Evolutionary conservation across 257 asterid species (phyloP), one percentile per base, ranked within the genome.

Genomic region (Vinca minor): DNA sequence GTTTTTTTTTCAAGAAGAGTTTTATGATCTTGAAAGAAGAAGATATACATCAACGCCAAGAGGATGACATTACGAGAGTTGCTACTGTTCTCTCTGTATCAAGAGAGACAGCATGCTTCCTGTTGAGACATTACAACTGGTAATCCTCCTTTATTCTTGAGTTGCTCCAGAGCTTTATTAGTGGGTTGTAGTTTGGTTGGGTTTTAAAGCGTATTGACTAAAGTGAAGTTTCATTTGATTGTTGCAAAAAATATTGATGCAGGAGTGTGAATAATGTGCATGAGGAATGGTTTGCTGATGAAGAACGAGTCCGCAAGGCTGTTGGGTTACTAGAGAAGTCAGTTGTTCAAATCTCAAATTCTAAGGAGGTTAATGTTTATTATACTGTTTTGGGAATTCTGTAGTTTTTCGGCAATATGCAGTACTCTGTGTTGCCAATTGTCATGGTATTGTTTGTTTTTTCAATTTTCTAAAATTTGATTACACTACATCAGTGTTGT

Each of bases 191-290:
- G 29, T 25, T 38, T 65, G 54, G 38, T 39, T 53, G 25, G 44
- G 45, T 17, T 32, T 38, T n/a, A 34, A 20, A 5, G 7, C 49
- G 31, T 31, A 12, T 15, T 36, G 1, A 21, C 17, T 48, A 26
- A 20, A 1, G 3, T 3, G 7, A 34, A n/a, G 18, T 47, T 11
- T 32, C 2, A 14, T 8, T 29, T 8, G 29, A 59, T 34, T 64
- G 25, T 35, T 48, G 20, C 29, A 15, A 49, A 57, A 34, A 41
- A 70, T 70, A 56, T 59, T 73, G 46, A 59, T 72, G 58, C 67
- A 91, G 98, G 98, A 85, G 84, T 75, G 95, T 84, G 71, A 91
- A 77, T 77, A 76, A 84, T 66, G 98, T 91, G 65, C 95, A 91
- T 28, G 98, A 91, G 65, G 87, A 77, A 74, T 91, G 98, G 98